These are phyloP conservation scores for Ogataea dorogensis DNA, from an alignment of 805 yeast genomes.

Conservation along the genomic window DNA sequence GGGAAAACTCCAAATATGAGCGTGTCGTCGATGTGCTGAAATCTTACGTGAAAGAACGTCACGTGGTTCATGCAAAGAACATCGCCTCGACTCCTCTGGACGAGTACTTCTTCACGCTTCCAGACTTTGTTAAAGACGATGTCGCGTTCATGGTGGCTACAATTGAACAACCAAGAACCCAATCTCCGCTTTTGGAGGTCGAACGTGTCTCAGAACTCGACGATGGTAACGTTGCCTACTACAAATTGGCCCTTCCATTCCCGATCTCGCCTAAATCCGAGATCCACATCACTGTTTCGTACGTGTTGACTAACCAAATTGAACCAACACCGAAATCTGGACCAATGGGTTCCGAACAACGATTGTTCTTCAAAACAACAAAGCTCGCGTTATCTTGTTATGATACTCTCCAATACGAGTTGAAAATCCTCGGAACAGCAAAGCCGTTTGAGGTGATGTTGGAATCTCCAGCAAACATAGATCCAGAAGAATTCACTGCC, in stretches of 20 bases:
- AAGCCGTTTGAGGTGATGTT: conserved; percentile 21
- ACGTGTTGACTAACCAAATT: conserved; percentile 46
- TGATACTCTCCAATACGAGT: conserved; percentile 38
- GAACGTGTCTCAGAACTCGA: conserved; percentile 13
- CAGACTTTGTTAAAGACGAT: conserved; percentile 38
- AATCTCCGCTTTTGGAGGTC: conserved; percentile 24
- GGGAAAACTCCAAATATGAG: conserved; percentile 58
- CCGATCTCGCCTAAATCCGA: conserved; percentile 66
- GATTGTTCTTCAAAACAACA: conserved; percentile 47
- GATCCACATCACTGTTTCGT: conserved; percentile 46
- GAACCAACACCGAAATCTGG: conserved; percentile 65
- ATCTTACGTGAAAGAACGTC: conserved; percentile 63
- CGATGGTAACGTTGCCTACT: conserved; percentile 36
- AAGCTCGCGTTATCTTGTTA: conserved; percentile 64
- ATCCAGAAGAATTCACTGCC: conserved; percentile 26
- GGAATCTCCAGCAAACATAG: conserved; percentile 25
- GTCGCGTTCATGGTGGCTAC: conserved; percentile 29
- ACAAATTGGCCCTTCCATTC: conserved; percentile 52
- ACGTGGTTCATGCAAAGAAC: conserved; percentile 58
- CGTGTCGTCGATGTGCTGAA: conserved; percentile 64
- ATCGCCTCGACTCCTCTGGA: conserved; percentile 50
- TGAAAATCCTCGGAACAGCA: conserved; percentile 20
- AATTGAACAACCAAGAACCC: conserved; percentile 18
- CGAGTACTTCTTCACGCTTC: conserved; percentile 59
- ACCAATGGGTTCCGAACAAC: conserved; percentile 59